Evolutionary conservation across 257 asterid species (phyloP), one percentile per base, ranked within the genome.

Genomic region (Misopates orontium): DNA sequence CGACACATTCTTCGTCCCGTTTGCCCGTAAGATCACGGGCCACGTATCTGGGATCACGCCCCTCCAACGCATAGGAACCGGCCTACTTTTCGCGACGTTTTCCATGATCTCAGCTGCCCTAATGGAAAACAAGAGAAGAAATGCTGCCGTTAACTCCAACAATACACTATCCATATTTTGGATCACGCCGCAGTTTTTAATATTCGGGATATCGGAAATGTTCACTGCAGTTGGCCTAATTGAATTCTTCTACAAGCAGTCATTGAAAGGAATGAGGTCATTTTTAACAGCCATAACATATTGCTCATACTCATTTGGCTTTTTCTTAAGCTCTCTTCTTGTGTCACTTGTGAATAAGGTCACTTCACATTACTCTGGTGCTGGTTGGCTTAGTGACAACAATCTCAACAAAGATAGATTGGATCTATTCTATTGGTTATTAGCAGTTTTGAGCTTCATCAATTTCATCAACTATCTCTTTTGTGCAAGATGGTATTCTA

Each of bases 31-130:
- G 23, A n/a, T 87, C 79, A 83, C 97, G 0, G 85, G 89, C 12
- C 90, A 83, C 21, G 76, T 57, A 1, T 82, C 96, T 7, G 97
- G 96, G 16, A 72, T 93, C 70, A 44, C 84, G 63, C 97, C 97
- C 1, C 72, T 93, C 0, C 90, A 75, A 19, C 80, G 97, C 16
- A 87, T 93, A 15, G 99, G 99, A 0, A 47, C 67, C 8, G 99
- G 99, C 10, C 94, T 93, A 17, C 78, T 87, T 64, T 6, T 83
- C 20, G 88, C 87, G 1, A 87, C 88, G 0, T 87, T 93, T 73
- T 93, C 99, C 60, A 93, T 93, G 99, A 75, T 86, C 22, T 65
- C 95, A 10, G 97, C 99, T 3, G 99, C 99, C 5, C 25, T 83
- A 0, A 76, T 84, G 81, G 99, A 93, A 69, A 42, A 45, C 60